phyloP scores from a whole-genome alignment of 495 filamentous ascomycete species.

The Patellaria atrata region DNA sequence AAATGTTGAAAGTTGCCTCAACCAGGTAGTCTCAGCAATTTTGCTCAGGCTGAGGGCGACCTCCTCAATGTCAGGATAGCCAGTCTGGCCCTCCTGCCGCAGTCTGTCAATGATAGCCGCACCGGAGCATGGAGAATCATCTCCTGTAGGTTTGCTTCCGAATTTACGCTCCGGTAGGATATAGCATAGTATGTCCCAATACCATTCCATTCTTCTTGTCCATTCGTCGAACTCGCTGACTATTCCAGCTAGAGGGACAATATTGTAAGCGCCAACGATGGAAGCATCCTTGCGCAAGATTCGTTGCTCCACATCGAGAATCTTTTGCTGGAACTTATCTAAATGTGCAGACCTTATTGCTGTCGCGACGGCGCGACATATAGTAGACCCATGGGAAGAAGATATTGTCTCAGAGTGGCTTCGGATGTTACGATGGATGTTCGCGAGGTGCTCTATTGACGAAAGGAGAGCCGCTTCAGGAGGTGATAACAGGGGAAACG shows the following conservation, averaged over 20 bases:
- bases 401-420: conserved; percentile 48
- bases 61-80: conserved; percentile 70
- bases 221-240: conserved; percentile 73
- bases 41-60: conserved; percentile 53
- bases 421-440: conserved; percentile 57
- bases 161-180: conserved; percentile 34
- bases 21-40: conserved; percentile 78
- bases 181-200: conserved; percentile 55
- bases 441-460: conserved; percentile 58
- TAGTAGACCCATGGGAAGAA: conserved; percentile 53
- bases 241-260: conserved; percentile 77
- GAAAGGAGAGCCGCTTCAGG: conserved; percentile 69
- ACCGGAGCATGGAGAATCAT: conserved; percentile 28
- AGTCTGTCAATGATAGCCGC: conserved; percentile 64
- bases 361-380: conserved; percentile 79
- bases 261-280: conserved; percentile 77
- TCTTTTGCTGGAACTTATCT: conserved; percentile 61
- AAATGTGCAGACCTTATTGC: conserved; percentile 62
- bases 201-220: conserved; percentile 72
- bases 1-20: conserved; percentile 81
- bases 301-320: conserved; percentile 66
- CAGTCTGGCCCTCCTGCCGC: conserved; percentile 63
- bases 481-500: conserved; percentile 48
- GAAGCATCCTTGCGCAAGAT: conserved; percentile 57
- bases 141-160: conserved; percentile 23